Evolutionary conservation across 106 monocot species (phyloP), one percentile per base, ranked within the genome.

Genomic region (Hemerocallis citrina): DNA sequence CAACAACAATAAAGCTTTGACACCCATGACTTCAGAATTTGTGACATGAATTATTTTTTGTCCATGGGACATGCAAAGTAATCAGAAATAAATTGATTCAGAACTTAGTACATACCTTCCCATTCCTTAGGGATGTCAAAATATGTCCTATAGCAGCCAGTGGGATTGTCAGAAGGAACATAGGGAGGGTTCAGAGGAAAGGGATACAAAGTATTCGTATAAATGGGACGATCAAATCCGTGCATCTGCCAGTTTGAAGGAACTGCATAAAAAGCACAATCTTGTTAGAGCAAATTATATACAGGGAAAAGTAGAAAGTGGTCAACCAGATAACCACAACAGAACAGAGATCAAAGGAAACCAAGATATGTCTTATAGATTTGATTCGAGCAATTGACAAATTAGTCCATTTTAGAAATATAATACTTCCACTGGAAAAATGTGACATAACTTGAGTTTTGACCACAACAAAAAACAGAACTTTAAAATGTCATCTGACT

Each of bases 211-310:
- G 54, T 62, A 64, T 98, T 98, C 52, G 98, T 98, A 57, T 98
- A 98, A 67, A 98, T 98, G 6, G 98, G 98, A 23, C 70, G 59
- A 71, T 98, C 98, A 82, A 77, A 88, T 22, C 98, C 98, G 82
- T 98, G 90, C 98, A 88, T 88, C 70, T 98, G 98, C 98, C 98
- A 98, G 56, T 98, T 98, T 34, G 98, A 98, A 52, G 98, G 98
- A 74, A 98, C 98, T 98, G 88, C 36, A 43, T 30, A 75, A 66
- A 6, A 63, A 77, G 63, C 39, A 6, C 28, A 14, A 34, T 34
- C 34, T 34, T 61, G 40, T 76, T 43, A 79, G 61, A 48, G 55
- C 17, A 59, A 4, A 36, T 14, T 35, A 39, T 60, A 2, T 19
- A 36, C 11, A 49, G 22, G 25, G 7, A 24, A 6, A n/a, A n/a